Conservation (phyloP, 192 early-diverging fungal genomes). For the Diversispora epigaea region DNA sequence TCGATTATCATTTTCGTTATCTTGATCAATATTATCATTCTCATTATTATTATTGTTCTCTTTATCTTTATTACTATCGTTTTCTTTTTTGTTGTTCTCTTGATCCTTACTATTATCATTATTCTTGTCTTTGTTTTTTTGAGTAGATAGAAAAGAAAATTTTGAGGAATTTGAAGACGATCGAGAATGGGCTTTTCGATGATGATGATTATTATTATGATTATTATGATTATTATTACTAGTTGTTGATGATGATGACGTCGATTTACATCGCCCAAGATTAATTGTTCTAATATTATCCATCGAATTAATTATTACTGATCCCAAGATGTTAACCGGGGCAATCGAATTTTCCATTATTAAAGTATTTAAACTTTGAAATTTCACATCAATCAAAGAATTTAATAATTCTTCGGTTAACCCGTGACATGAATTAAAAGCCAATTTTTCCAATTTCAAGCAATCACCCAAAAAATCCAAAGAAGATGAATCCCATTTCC, state of each 20-base stretch:
- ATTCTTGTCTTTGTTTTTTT: too few species aligned
- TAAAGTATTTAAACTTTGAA: not conserved
- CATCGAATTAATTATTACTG: not conserved
- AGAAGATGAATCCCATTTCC: not conserved
- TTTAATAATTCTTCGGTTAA: constrained; percentile 15
- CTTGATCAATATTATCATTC: too few species aligned
- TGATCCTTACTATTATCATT: too few species aligned
- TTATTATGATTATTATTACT: too few species aligned
- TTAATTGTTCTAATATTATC: not conserved
- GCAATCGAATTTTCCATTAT: not conserved
- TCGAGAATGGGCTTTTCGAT: too few species aligned
- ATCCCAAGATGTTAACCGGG: not conserved
- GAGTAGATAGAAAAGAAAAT: too few species aligned
- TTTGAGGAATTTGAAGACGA: too few species aligned
- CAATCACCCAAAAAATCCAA: not conserved
- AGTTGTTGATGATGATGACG: not conserved
- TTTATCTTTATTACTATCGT: too few species aligned
- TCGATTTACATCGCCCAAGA: constrained; percentile 4
- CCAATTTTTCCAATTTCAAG: not conserved
- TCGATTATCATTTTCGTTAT: too few species aligned
- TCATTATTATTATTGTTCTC: too few species aligned
- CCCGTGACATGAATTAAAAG: not conserved
- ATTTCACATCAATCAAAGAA: not conserved
- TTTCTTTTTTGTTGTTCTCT: too few species aligned
- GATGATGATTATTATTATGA: too few species aligned